phyloP scores from a whole-genome alignment of 768 basidiomycete genomes.

The Pleurotus sapidus region DNA sequence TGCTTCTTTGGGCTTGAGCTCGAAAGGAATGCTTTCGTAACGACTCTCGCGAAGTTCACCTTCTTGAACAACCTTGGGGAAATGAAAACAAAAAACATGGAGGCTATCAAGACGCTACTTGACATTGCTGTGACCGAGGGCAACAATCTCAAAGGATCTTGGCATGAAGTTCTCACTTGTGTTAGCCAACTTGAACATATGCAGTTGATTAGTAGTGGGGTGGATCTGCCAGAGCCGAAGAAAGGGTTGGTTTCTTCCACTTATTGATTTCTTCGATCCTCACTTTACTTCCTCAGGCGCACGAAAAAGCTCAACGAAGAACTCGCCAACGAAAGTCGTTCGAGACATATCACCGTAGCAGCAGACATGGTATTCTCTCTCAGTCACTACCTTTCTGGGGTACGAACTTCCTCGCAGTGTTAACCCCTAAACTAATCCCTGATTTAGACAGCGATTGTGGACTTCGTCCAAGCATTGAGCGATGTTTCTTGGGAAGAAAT shows the following conservation, averaged over 20 bases:
- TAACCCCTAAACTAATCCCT: slow-evolving; percentile 2
- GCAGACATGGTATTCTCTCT: slow-evolving; percentile 99
- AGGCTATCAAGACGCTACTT: slow-evolving; percentile 92
- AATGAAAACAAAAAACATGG: slow-evolving; percentile 99
- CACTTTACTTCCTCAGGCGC: slow-evolving; percentile 29
- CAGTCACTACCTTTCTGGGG: slow-evolving; percentile 92
- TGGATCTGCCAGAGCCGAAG: slow-evolving; percentile 77
- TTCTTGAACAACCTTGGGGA: slow-evolving; percentile 97
- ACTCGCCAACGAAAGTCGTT: slow-evolving; percentile 93
- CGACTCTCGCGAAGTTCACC: slow-evolving; percentile 94
- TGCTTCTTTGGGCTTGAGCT: slow-evolving; percentile 97
- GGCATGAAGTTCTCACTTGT: slow-evolving; percentile 95
- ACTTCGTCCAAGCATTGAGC: slow-evolving; percentile 94
- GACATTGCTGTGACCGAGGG: slow-evolving; percentile 97
- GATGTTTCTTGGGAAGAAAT: slow-evolving; percentile 99
- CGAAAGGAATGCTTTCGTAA: slow-evolving; percentile 98
- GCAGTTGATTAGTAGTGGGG: slow-evolving; percentile 92
- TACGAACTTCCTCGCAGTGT: slow-evolving; percentile 37
- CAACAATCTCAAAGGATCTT: slow-evolving; percentile 91
- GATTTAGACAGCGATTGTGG: slow-evolving; percentile 87
- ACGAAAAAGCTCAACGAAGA: slow-evolving; percentile 80
- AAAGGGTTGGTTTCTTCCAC: slow-evolving; percentile 60
- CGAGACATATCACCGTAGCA: slow-evolving; percentile 97
- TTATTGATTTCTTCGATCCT: neutral
- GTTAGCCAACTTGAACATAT: slow-evolving; percentile 98